Base-by-base conservation (phyloP, 2,329 filamentous ascomycete species). In the Aspergillus novofumigatus region DNA sequence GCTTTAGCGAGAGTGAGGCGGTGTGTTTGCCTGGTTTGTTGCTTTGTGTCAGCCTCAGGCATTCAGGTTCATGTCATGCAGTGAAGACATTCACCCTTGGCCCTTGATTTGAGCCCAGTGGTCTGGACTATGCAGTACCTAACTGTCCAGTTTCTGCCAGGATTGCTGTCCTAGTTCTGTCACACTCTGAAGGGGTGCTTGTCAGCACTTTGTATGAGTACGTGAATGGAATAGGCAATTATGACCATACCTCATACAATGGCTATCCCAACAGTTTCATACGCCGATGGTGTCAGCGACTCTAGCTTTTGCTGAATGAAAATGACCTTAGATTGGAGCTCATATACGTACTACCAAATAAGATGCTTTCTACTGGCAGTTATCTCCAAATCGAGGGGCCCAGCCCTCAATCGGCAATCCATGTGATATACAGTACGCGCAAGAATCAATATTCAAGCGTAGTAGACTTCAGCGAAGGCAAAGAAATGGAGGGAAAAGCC, bases 1-100 rank as follows among this genome's bases (percentile, higher is more conserved):
- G 59, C 59, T 64, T 64, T 65, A 66, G 64, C 61, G 62, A 66
- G 64, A 57, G 54, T 56, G 60, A 52, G 55, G 58, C 52, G 56
- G 49, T 21, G 56, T 62, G 64, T 67, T 67, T 67, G 62, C 49
- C 49, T 45, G 53, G 54, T 60, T 63, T 60, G 56, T 38, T 44
- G 32, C 8, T 49, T 6, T 17, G 3, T 38, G 14, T 1, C 14
- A 42, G 61, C 62, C 62, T 63, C 25, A 60, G 62, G 62, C 61
- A 62, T 21, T 0, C 8, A 28, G 10, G 49, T 11, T 26, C 45
- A 49, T 38, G 5, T 5, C 32, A 6, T 26, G 25, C 6, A 26
- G 3, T 7, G 25, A 6, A 26, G 25, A 26, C 25, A 38, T 38
- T 38, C 32, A 38, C 32, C 32, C 3, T 17, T 38, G 32, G 14